Percentiles rank a stretch among this genome's conserved stretches.
Conservation (phyloP, 2,329 filamentous ascomycete species). For the Paecilomyces dactylethromorphus region DNA sequence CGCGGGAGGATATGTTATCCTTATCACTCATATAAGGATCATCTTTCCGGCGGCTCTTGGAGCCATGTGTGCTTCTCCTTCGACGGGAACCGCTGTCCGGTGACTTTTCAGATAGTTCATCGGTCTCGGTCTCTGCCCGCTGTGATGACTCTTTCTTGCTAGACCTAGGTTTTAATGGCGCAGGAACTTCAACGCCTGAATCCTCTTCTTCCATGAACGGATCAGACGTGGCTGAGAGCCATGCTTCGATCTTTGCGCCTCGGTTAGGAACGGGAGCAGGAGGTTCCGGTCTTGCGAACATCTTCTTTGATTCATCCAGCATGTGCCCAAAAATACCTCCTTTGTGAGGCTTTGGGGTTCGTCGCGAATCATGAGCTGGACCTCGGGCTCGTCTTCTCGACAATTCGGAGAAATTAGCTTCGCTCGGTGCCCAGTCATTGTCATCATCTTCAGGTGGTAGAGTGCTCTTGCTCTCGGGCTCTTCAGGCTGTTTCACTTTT, state of each 20-base stretch:
- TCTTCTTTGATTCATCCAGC: conserved; percentile 38
- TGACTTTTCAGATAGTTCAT: not conserved
- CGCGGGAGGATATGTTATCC: not conserved
- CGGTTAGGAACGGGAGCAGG: conserved; percentile 32
- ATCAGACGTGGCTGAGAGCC: conserved; percentile 53
- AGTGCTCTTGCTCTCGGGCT: conserved; percentile 16
- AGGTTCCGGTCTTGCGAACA: conserved; percentile 36
- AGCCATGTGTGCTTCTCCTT: not conserved
- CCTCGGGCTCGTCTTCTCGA: conserved; percentile 29
- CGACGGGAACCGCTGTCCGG: not conserved
- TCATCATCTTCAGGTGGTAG: conserved; percentile 21
- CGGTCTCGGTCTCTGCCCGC: not conserved
- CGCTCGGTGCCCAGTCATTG: conserved; percentile 29
- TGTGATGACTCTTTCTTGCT: conserved; percentile 24
- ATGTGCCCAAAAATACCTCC: conserved; percentile 39
- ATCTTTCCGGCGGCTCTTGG: not conserved
- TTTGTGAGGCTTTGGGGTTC: conserved; percentile 27
- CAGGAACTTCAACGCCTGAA: conserved; percentile 30
- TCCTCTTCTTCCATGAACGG: conserved; percentile 44
- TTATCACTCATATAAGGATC: not conserved
- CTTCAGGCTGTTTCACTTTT: conserved; percentile 16
- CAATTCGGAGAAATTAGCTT: conserved; percentile 33
- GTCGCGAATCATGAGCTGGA: conserved; percentile 13
- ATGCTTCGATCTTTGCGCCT: conserved; percentile 54
- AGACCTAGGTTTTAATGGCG: conserved; percentile 35